Evolutionary conservation across 1,284 basidiomycete species (phyloP).

Genomic region (Ustilago sp.): DNA sequence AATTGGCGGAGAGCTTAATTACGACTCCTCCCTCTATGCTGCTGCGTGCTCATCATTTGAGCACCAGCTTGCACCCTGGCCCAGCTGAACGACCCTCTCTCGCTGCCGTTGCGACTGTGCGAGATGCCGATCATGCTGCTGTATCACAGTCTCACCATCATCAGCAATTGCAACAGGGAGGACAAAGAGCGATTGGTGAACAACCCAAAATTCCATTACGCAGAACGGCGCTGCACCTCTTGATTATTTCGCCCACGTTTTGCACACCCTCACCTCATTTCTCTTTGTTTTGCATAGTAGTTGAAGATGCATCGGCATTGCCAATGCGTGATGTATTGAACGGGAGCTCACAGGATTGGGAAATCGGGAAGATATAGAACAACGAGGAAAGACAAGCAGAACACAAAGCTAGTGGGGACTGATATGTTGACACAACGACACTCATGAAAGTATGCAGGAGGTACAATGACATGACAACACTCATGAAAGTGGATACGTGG

Average conservation of each 20-base stretch:
- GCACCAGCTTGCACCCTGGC: background rate
- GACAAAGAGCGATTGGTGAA: background rate
- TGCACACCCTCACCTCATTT: background rate
- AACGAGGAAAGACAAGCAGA: no score
- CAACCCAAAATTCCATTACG: constrained; percentile 2
- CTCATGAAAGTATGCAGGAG: no score
- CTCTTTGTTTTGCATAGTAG: background rate
- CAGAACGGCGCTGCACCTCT: constrained; percentile 5
- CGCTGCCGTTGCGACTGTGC: no score
- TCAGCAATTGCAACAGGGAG: background rate
- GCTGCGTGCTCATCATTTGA: background rate
- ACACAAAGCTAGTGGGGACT: no score
- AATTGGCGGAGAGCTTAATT: background rate
- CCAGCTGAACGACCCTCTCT: no score
- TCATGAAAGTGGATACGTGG: no score
- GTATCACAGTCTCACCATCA: background rate
- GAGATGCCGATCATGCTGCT: background rate
- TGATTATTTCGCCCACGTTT: background rate
- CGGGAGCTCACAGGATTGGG: no score
- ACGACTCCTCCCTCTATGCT: background rate
- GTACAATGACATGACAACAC: no score
- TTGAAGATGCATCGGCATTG: no score
- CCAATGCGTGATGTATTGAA: no score
- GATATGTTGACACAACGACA: no score
- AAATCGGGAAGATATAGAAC: no score